Conservation (phyloP, 2,329 filamentous ascomycete genomes). For the Penicillium sp. region DNA sequence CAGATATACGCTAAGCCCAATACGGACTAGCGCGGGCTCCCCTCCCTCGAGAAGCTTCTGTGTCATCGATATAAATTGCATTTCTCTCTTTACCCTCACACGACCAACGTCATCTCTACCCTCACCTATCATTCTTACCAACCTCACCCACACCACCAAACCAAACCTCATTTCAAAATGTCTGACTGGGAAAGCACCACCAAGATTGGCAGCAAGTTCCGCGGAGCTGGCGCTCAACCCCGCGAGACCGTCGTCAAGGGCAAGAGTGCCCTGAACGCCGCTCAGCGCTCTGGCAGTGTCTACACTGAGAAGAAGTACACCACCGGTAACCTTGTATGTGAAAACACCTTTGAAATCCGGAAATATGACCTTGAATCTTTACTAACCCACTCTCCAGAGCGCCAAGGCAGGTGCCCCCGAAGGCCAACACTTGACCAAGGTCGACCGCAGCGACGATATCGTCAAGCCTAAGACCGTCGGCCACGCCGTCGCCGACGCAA, state of each 20-base stretch:
- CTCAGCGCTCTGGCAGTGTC: constrained; percentile 67
- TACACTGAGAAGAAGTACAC: constrained; percentile 89
- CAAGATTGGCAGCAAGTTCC: constrained; percentile 85
- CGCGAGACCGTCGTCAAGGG: constrained; percentile 86
- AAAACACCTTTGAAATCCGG: background rate
- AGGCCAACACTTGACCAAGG: constrained; percentile 93
- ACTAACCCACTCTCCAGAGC: constrained; percentile 31
- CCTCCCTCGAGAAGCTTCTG: constrained; percentile 34
- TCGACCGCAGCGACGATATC: constrained; percentile 94
- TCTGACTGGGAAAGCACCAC: constrained; percentile 82
- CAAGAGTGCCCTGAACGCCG: constrained; percentile 76
- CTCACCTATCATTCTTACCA: constrained; percentile 1
- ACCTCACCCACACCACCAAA: constrained; percentile 3
- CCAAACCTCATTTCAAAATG: constrained; percentile 36
- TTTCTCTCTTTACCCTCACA: constrained; percentile 23
- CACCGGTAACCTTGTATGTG: constrained; percentile 63
- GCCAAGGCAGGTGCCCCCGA: constrained; percentile 49
- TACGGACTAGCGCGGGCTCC: constrained; percentile 19
- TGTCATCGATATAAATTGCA: constrained; percentile 33
- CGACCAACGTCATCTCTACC: constrained; percentile 22
- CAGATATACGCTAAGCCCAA: constrained; percentile 14
- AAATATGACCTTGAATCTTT: background rate
- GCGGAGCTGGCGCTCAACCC: constrained; percentile 50
- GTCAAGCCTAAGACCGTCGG: constrained; percentile 92
- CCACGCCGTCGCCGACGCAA: constrained; percentile 69